Evolutionary conservation across 2,329 filamentous ascomycete species (phyloP).

Genomic region (Fusarium hostae): DNA sequence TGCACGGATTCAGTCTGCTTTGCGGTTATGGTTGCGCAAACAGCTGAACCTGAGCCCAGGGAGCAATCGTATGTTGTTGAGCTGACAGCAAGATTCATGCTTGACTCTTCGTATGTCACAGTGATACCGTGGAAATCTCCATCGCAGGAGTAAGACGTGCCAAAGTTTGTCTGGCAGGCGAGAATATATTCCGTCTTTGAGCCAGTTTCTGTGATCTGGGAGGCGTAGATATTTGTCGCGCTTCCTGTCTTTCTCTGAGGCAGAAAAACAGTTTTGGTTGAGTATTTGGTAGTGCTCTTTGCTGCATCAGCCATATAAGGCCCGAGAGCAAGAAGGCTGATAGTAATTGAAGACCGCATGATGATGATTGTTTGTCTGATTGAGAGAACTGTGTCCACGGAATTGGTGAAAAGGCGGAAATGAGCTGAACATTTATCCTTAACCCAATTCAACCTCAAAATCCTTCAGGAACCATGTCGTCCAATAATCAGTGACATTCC

Average conservation of each 20-base stretch:
- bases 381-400: neutral
- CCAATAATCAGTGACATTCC: neutral
- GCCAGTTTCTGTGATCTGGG: conserved; percentile 33
- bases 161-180: conserved; percentile 37
- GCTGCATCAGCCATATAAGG: conserved; percentile 5
- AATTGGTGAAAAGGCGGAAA: neutral
- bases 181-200: conserved; percentile 41
- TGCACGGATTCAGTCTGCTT: neutral
- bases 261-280: conserved; percentile 31
- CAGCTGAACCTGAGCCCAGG: conserved; percentile 5
- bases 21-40: conserved; percentile 13
- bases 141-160: conserved; percentile 29
- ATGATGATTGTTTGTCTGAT: neutral
- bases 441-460: neutral
- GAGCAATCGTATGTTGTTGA: conserved; percentile 37
- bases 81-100: conserved; percentile 26
- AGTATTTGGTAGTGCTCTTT: conserved; percentile 16
- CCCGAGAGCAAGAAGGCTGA: neutral
- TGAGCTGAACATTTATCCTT: neutral
- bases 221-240: conserved; percentile 39
- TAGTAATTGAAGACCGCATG: neutral
- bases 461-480: neutral
- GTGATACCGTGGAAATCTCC: conserved; percentile 39
- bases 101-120: conserved; percentile 27
- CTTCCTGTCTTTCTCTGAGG: conserved; percentile 28